These are phyloP conservation scores for Bombardia bombarda DNA, from an alignment of 495 filamentous ascomycete species.

Conservation along the genomic window DNA sequence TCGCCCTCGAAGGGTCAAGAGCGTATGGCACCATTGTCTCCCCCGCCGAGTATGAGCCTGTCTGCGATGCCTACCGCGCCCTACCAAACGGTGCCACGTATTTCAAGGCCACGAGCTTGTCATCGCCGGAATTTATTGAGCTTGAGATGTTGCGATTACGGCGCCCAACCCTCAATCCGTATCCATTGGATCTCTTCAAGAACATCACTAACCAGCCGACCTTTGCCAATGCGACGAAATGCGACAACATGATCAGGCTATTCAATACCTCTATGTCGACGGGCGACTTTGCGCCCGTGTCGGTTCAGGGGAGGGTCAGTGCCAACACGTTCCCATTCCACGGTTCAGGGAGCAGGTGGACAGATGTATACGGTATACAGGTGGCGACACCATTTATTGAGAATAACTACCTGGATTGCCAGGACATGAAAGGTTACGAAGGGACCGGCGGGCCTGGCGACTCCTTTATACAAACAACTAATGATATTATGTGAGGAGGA, in stretches of 20 bases:
- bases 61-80: conserved; percentile 28
- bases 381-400: conserved; percentile 36
- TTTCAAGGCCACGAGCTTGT: conserved; percentile 17
- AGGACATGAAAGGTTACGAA: conserved; percentile 20
- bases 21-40: conserved; percentile 31
- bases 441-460: conserved; percentile 20
- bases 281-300: conserved; percentile 19
- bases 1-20: conserved; percentile 28
- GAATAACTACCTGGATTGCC: conserved; percentile 31
- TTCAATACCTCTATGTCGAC: conserved; percentile 33
- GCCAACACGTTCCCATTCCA: conserved; percentile 23
- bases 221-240: conserved; percentile 27
- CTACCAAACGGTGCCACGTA: conserved; percentile 21
- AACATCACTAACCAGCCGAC: conserved; percentile 38
- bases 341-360: conserved; percentile 12
- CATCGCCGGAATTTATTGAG: conserved; percentile 19
- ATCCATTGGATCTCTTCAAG: conserved; percentile 27
- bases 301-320: conserved; percentile 20
- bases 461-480: conserved; percentile 3
- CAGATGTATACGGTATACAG: conserved; percentile 28
- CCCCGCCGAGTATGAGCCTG: conserved; percentile 27
- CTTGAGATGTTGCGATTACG: conserved; percentile 17
- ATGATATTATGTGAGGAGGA: not conserved
- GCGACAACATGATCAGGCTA: conserved; percentile 32
- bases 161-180: conserved; percentile 13